Evolutionary conservation across 2,329 filamentous ascomycete genomes (phyloP).

Genomic region (Zymoseptoria ardabiliae): DNA sequence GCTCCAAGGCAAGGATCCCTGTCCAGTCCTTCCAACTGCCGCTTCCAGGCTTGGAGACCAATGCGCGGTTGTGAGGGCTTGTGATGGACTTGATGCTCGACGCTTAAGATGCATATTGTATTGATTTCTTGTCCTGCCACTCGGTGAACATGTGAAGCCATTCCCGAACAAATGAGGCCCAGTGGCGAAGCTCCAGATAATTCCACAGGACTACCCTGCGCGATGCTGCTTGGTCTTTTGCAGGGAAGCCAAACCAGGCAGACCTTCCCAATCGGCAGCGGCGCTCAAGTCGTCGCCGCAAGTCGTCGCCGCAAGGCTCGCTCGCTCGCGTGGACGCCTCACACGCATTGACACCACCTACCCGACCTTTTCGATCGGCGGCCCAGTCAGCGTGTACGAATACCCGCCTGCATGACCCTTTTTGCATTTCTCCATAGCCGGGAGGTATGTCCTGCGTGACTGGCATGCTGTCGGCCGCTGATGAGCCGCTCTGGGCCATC

Average conservation of each 20-base stretch:
- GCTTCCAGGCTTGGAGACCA: conserved; percentile 41
- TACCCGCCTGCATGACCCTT: not conserved
- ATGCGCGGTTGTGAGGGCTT: conserved; percentile 21
- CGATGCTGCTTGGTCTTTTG: not conserved
- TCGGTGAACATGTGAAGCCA: too few species aligned
- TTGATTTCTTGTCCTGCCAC: too few species aligned
- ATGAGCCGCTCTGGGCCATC: not conserved
- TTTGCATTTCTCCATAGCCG: not conserved
- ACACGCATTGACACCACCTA: not conserved
- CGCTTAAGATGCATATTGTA: not conserved
- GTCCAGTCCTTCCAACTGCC: not conserved
- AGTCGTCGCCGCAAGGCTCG: not conserved
- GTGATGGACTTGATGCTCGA: not conserved
- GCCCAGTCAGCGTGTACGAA: not conserved
- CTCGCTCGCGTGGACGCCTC: not conserved
- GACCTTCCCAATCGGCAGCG: not conserved
- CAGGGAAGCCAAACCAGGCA: not conserved
- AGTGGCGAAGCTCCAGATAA: too few species aligned
- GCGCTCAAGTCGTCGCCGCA: too few species aligned
- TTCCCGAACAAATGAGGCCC: too few species aligned
- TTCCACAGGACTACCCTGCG: not conserved
- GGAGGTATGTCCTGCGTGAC: not conserved
- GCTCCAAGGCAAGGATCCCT: not conserved
- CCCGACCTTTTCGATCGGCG: not conserved
- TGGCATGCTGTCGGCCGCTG: not conserved